Evolutionary conservation across 305 asterid species (phyloP).

Genomic region (Euphrasia arctica): DNA sequence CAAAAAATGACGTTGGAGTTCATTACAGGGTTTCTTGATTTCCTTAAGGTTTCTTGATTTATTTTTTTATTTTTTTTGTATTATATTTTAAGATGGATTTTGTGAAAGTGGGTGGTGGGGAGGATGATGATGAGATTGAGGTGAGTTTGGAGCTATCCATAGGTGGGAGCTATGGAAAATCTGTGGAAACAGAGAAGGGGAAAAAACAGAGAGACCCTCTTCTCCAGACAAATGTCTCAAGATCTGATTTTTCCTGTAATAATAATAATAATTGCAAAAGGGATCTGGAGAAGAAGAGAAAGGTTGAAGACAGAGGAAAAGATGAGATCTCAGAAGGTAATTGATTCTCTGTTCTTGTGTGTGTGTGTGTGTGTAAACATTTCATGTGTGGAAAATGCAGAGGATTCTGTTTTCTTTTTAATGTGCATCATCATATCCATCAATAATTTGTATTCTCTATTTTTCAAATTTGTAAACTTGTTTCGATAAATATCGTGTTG

Average conservation of each 20-base stretch:
- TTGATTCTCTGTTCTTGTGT: not conserved
- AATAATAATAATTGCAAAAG: not conserved
- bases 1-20: not conserved
- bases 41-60: no score
- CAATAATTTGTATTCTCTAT: no score
- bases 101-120: constrained; percentile 21
- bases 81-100: constrained; percentile 25
- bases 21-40: not conserved
- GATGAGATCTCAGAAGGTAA: constrained; percentile 32
- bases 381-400: no score
- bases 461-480: no score
- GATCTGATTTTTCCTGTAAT: constrained; percentile 23
- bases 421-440: no score
- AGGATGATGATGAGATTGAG: constrained; percentile 47
- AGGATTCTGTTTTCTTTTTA: no score
- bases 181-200: constrained; percentile 14
- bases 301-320: not conserved
- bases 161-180: constrained; percentile 51
- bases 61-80: no score
- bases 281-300: constrained; percentile 38
- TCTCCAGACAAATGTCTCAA: not conserved
- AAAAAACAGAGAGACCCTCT: not conserved
- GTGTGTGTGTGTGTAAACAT: not conserved
- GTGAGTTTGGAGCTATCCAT: constrained; percentile 65
- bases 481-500: no score